Percentiles rank a stretch among this genome's conserved stretches.
phyloP scores from a whole-genome alignment of 2,329 filamentous ascomycete species.

The Xylaria sp. region DNA sequence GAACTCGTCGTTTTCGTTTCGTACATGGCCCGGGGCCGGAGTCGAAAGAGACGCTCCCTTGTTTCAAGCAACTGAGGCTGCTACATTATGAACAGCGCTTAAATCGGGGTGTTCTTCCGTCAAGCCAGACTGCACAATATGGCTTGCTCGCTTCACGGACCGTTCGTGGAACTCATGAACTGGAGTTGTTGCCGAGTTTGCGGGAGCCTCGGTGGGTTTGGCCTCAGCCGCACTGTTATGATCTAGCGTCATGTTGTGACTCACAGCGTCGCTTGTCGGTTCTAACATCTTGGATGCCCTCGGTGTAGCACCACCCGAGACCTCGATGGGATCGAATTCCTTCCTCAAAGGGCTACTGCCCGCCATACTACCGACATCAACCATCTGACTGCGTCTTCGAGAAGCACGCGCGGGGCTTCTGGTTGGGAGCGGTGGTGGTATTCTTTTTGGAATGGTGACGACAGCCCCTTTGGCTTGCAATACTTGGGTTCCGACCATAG shows the following conservation, averaged over 20 bases:
- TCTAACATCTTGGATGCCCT: slow-evolving; percentile 28
- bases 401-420: slow-evolving; percentile 73
- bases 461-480: slow-evolving; percentile 77
- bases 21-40: slow-evolving; percentile 27
- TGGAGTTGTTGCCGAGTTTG: not conserved
- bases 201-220: slow-evolving; percentile 5
- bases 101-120: slow-evolving; percentile 26
- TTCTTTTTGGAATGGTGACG: slow-evolving; percentile 82
- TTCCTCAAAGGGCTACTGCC: slow-evolving; percentile 59
- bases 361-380: slow-evolving; percentile 58
- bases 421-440: slow-evolving; percentile 77
- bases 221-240: not conserved
- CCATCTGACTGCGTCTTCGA: slow-evolving; percentile 61
- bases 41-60: not conserved
- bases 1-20: slow-evolving; percentile 31
- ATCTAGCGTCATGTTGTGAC: not conserved
- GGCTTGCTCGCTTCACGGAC: slow-evolving; percentile 24
- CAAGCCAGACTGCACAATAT: slow-evolving; percentile 3
- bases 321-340: slow-evolving; percentile 47
- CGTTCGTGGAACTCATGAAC: slow-evolving; percentile 22
- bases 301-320: slow-evolving; percentile 34
- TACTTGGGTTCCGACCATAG: slow-evolving; percentile 66
- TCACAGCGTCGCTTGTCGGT: not conserved
- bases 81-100: slow-evolving; percentile 23
- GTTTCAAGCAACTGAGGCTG: slow-evolving; percentile 32